Evolutionary conservation across 169 alveolate species (phyloP), one percentile per base, ranked within the genome.

Genomic region (Condylostoma magnum): DNA sequence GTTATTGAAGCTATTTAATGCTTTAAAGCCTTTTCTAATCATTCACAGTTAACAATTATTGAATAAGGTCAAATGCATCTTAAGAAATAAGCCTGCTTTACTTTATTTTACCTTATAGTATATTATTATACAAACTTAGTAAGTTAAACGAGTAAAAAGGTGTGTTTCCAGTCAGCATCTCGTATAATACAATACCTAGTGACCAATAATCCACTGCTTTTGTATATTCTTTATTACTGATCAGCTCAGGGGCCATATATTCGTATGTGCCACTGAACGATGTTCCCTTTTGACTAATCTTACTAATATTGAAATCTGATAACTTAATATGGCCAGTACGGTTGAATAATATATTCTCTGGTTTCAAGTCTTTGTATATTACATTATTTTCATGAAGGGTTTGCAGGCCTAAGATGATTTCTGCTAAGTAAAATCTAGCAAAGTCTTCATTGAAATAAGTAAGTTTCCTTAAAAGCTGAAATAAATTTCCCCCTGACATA

Each of bases 281-380:
- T 34, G 55, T 50, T 18, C 28, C 65, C 44, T 48, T 70, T 5
- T 46, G 22, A 1, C 34, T 55, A 43, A 58, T 41, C 36, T 75
- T 38, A 22, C 87, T 78, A 22, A 87, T 54, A 4, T 90, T 91
- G 66, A 89, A 89, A 63, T 89, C 95, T 22, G 93, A 83, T 15
- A 89, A 46, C 76, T 85, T 79, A 8, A 85, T 75, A 65, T 89
- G 90, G 3, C 95, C 95, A 3, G 72, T 69, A 20, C 47, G 18
- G 58, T 85, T 89, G 3, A 85, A 27, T 2, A 85, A 51, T 0
- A 89, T 82, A 57, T 89, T 89, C 70, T 89, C 95, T 22, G 95
- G 95, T 66, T 85, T 88, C 33, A 88, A 58, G 57, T 88, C 94
- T 76, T 92, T 66, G 57, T 87, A 87, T 28, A 87, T 57, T 4